Evolutionary conservation across 345 rosid species (phyloP), one percentile per base, ranked within the genome.

Genomic region (Moricandia arvensis): DNA sequence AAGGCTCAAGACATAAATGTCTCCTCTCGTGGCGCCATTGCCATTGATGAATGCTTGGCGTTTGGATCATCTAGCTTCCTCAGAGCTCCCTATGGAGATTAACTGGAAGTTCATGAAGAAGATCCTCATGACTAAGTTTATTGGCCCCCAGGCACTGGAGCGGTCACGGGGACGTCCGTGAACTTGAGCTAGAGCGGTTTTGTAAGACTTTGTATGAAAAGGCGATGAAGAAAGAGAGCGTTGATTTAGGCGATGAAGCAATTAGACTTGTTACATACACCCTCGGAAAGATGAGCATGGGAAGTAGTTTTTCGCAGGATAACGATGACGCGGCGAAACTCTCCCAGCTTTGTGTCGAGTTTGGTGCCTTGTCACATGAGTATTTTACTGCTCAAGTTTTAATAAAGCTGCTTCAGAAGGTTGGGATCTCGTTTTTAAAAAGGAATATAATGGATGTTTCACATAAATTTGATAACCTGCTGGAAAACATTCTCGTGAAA

Each of bases 261-360:
- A 37, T 57, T 58, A 76, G 2, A 38, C 30, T 71, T 0, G 61
- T 67, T 54, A 75, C 29, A 60, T 66, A 67, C 41, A 53, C 2
- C 49, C 73, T 43, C 0, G 72, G 80, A 21, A 24, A 33, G 76
- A 86, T 88, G 93, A 43, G 74, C 0, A 5, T 87, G 30, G 77
- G 86, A 6, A 75, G 75, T 41, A 41, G 6, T 13, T 41, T 41
- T 4, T 12, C 49, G 2, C 6, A 12, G 49, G 15, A 41, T 12
- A 41, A 41, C 12, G 13, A 41, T 12, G 49, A 41, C 4, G 49
- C 6, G n/a, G 11, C 15, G 15, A 41, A 12, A 12, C n/a, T 12
- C 49, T 41, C 49, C 0, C 0, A 12, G 4, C 49, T 41, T 12
- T 41, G 49, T 41, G 49, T 41, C 49, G 49, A 41, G 15, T 41